Percentiles rank a stretch among this genome's conserved stretches.
These are phyloP conservation scores for Syncephalastrum monosporum DNA, from an alignment of 371 early-diverging fungal genomes.

Conservation along the genomic window DNA sequence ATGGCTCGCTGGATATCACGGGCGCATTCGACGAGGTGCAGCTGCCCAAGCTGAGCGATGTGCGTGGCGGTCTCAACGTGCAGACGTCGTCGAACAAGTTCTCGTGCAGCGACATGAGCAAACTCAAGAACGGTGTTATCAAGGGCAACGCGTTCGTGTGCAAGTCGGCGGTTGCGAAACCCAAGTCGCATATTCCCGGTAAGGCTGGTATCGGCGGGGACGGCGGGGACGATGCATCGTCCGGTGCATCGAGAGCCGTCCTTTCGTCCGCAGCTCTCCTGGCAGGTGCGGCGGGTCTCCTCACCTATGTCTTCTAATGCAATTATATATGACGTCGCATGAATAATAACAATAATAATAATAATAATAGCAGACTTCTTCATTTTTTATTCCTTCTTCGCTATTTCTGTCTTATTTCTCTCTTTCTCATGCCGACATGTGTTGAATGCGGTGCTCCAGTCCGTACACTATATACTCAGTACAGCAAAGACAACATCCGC, in stretches of 20 bases:
- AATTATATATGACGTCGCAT: too few species aligned
- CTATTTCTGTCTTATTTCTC: not conserved
- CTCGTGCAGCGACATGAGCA: slow-evolving; percentile 30
- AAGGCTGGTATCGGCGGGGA: slow-evolving; percentile 11
- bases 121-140: slow-evolving; percentile 33
- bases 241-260: too few species aligned
- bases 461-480: slow-evolving; percentile 80
- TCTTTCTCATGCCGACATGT: slow-evolving; percentile 65
- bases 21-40: slow-evolving; percentile 48
- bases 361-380: too few species aligned
- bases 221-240: too few species aligned
- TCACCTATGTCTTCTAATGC: too few species aligned
- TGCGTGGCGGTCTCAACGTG: slow-evolving; percentile 43
- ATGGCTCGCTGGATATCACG: slow-evolving; percentile 52
- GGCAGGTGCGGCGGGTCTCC: too few species aligned
- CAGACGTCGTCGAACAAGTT: slow-evolving; percentile 40
- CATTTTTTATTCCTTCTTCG: too few species aligned
- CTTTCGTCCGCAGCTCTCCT: too few species aligned
- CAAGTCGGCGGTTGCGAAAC: slow-evolving; percentile 27
- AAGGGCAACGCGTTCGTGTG: slow-evolving; percentile 37
- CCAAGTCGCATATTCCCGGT: slow-evolving; percentile 24
- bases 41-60: slow-evolving; percentile 41
- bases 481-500: slow-evolving; percentile 87
- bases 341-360: too few species aligned
- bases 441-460: slow-evolving; percentile 85